phyloP scores from a whole-genome alignment of 345 rosid genomes.

The Diplotaxis tenuifolia region DNA sequence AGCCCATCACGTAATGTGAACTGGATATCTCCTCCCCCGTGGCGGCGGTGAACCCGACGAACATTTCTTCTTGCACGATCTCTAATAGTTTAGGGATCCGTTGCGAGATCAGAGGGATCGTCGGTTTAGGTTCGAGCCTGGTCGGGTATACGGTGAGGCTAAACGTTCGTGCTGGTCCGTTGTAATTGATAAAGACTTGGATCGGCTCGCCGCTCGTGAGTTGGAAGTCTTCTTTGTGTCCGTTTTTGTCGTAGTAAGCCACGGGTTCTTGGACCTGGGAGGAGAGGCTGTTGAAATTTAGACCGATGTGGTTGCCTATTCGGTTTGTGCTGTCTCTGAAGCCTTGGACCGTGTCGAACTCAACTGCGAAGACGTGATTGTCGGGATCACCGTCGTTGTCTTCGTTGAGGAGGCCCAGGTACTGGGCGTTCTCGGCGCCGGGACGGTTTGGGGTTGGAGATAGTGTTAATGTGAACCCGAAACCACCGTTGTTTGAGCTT shows the following conservation, averaged over 20 bases:
- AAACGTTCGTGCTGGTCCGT: background rate
- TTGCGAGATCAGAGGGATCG: background rate
- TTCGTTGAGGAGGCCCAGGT: background rate
- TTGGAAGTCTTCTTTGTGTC: background rate
- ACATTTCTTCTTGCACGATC: background rate
- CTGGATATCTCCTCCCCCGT: background rate
- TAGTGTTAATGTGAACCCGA: background rate
- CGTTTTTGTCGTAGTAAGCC: background rate
- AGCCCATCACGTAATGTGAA: background rate
- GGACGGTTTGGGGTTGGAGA: background rate
- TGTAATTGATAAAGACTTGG: background rate
- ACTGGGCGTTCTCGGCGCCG: background rate
- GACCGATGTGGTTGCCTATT: background rate
- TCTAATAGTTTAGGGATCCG: background rate
- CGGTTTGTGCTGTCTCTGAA: background rate
- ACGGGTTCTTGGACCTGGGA: background rate
- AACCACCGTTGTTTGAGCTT: background rate
- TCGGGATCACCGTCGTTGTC: background rate
- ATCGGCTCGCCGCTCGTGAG: background rate
- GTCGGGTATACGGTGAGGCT: background rate
- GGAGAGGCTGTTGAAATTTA: background rate
- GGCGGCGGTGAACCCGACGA: background rate
- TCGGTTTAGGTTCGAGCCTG: background rate
- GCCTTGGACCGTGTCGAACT: background rate
- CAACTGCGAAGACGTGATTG: background rate